Conservation (phyloP, 2,329 filamentous ascomycete species). For the Fusarium chuoi region DNA sequence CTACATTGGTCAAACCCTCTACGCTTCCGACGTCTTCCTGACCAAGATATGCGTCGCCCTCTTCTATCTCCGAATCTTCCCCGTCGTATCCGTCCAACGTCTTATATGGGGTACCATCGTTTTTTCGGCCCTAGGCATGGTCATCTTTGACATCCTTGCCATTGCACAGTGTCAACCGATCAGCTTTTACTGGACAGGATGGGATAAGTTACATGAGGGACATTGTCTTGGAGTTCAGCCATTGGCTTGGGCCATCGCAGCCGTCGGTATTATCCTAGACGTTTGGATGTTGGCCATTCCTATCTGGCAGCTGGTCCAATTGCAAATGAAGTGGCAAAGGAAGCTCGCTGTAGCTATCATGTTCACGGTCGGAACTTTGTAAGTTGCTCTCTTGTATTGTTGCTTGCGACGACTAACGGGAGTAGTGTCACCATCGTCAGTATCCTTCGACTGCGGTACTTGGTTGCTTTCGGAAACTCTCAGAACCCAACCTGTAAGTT, state of each 20-base stretch:
- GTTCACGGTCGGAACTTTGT: constrained; percentile 12
- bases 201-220: constrained; percentile 5
- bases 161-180: constrained; percentile 13
- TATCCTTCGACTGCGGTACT: background rate
- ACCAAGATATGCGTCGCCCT: constrained; percentile 14
- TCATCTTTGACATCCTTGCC: background rate
- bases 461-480: constrained; percentile 5
- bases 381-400: fast-evolving
- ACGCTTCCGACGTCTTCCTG: constrained; percentile 1
- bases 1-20: constrained; percentile 6
- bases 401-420: background rate
- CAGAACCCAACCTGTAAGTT: constrained; percentile 16
- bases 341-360: constrained; percentile 3
- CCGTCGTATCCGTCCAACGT: background rate
- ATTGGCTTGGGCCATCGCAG: constrained; percentile 20
- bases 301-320: background rate
- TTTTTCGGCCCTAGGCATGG: background rate
- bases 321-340: constrained; percentile 10
- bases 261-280: background rate
- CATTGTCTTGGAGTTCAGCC: constrained; percentile 13
- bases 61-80: constrained; percentile 30
- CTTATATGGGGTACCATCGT: constrained; percentile 13
- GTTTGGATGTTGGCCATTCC: constrained; percentile 5
- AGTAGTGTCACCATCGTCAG: constrained; percentile 5
- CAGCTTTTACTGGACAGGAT: constrained; percentile 12